Percentiles rank a stretch among this genome's conserved stretches.
Conservation (phyloP, 177 flowering plant species). For the Vitis hybrid region DNA sequence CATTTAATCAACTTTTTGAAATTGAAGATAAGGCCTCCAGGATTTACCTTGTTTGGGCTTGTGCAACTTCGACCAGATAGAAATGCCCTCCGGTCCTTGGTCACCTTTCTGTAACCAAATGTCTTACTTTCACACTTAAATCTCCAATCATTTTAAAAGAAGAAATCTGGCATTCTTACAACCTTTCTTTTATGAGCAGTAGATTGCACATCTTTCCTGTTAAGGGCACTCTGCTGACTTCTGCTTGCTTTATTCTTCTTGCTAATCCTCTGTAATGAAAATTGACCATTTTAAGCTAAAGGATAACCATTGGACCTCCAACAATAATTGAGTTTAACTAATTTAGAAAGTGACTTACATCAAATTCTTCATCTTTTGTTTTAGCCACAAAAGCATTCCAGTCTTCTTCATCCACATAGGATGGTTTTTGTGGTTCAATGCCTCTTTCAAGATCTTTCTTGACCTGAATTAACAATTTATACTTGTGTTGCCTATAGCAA, state of each 20-base stretch:
- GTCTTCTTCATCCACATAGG: constrained; percentile 30
- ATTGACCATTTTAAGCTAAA: neutral
- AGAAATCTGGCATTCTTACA: constrained; percentile 10
- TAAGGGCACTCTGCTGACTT: constrained; percentile 26
- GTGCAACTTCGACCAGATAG: constrained; percentile 18
- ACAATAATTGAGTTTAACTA: neutral
- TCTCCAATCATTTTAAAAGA: neutral
- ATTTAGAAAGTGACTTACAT: constrained; percentile 13
- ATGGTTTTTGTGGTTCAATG: constrained; percentile 27
- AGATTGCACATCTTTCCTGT: constrained; percentile 14
- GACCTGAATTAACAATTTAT: constrained; percentile 23
- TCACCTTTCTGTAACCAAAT: constrained; percentile 24
- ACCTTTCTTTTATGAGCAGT: constrained; percentile 24
- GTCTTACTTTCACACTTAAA: neutral
- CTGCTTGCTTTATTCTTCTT: constrained; percentile 30
- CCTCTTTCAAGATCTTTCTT: constrained; percentile 32
- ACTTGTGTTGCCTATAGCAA: constrained; percentile 32
- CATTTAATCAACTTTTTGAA: neutral
- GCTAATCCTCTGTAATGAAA: constrained; percentile 24
- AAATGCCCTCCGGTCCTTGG: constrained; percentile 14
- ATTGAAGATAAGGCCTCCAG: neutral
- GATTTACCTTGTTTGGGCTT: constrained; percentile 23
- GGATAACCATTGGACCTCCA: neutral
- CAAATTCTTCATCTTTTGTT: constrained; percentile 33
- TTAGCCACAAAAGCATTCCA: constrained; percentile 34